Evolutionary conservation across 805 yeast genomes (phyloP).

Genomic region (Metschnikowia henanensis): DNA sequence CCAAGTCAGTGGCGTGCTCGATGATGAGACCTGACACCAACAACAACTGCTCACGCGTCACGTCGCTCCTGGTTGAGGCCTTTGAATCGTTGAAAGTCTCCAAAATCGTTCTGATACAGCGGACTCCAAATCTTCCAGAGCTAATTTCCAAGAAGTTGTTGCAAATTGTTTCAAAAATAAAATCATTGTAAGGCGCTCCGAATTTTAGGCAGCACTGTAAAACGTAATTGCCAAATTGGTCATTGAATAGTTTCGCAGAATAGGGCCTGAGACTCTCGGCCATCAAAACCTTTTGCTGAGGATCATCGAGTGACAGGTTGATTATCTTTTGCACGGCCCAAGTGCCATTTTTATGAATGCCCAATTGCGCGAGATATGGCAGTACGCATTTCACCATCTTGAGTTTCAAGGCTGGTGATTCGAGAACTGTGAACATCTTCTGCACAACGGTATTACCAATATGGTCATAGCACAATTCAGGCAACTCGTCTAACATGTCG

Average conservation of each 20-base stretch:
- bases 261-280: constrained; percentile 74
- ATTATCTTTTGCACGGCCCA: constrained; percentile 99
- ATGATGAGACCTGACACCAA: constrained; percentile 78
- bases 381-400: constrained; percentile 77
- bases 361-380: constrained; percentile 84
- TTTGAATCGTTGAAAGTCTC: constrained; percentile 65
- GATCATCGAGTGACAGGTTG: constrained; percentile 53
- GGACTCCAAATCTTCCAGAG: constrained; percentile 89
- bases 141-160: constrained; percentile 79
- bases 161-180: constrained; percentile 80
- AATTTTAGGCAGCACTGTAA: constrained; percentile 92
- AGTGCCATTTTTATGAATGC: constrained; percentile 96
- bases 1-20: constrained; percentile 73
- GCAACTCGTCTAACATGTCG: constrained; percentile 84
- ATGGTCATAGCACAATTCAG: constrained; percentile 89
- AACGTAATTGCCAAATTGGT: constrained; percentile 96
- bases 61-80: constrained; percentile 12
- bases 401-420: constrained; percentile 67
- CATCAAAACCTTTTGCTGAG: constrained; percentile 55
- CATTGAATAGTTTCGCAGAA: constrained; percentile 82
- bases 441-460: constrained; percentile 96
- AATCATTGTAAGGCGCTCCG: constrained; percentile 85
- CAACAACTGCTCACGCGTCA: constrained; percentile 61
- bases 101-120: constrained; percentile 91
- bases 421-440: constrained; percentile 72